Base-by-base conservation (phyloP, 441 rosid genomes). In the Viola pubescens region DNA sequence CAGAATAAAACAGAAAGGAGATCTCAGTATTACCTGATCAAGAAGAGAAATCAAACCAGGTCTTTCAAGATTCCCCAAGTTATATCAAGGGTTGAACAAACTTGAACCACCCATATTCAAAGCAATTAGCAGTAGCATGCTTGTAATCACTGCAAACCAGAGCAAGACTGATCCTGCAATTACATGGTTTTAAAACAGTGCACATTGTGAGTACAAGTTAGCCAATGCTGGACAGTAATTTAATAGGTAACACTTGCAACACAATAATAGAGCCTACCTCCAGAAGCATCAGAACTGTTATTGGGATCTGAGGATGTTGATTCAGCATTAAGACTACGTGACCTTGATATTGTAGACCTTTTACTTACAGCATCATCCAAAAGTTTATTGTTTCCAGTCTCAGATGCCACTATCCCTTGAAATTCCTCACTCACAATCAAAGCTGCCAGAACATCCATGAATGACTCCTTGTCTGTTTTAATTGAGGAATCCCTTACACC, bases 381-480 rank as follows among this genome's bases (percentile, higher is more conserved):
- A 39, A 55, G 13, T 81, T 80, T 84, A 78, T 53, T 54, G 57
- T 69, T 78, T 71, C 77, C 90, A 9, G 94, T 73, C 75, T 87
- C 97, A 48, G 94, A 92, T 63, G 98, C 81, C 68, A 92, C 97
- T 60, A 92, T 89, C 70, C 97, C 94, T 73, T 84, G 95, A 82
- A 92, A 92, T 68, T 92, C 98, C 78, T 92, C 96, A 10, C 97
- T 89, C 56, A 84, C 84, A 48, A 92, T 84, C 69, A 92, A 70
- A 74, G 98, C 98, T 48, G 97, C 94, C 54, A 92, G 77, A 57
- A 86, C 96, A 65, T 87, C 86, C 94, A 92, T 92, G 78, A 92
- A 92, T 50, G 96, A 79, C 63, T 92, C 98, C 70, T 79, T 84
- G 71, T 81, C 74, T 34, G 78, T 52, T 66, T 69, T 81, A 68